Evolutionary conservation across 768 basidiomycete genomes (phyloP), one percentile per base, ranked within the genome.

Genomic region (Xanthoconium stramineum): DNA sequence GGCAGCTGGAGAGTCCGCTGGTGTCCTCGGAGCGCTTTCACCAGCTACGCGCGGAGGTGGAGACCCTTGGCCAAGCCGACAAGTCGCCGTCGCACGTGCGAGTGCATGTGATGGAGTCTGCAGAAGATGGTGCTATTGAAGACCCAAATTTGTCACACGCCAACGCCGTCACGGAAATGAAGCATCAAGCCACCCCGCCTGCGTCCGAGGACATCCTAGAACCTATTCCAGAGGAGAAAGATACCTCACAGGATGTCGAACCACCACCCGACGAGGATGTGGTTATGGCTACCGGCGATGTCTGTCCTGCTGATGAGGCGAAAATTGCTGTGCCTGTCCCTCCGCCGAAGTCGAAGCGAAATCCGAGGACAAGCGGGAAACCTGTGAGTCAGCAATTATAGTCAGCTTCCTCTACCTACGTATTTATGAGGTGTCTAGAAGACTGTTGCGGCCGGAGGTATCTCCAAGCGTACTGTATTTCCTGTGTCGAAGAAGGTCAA

Each of bases 1-100:
- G 54, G 40, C 50, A 37, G 9, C 14, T 37, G 29, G 50, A 55
- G 13, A 51, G 30, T 15, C 59, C 69, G 20, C 30, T 60, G 19
- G 52, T 67, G 15, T 67, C 71, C 67, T 61, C 64, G 58, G 69
- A 72, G 53, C 69, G 67, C 35, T 39, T 65, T 20, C 20, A 59
- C n/a, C 60, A 52, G 9, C 46, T 72, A 7, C 62, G 61, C 6
- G 56, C 49, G 5, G 53, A 65, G 38, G 53, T 67, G 8, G 54
- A 54, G 19, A 59, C 60, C 6, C 63, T 70, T 47, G 52, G 36
- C 28, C 57, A 52, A 17, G 52, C n/a, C 10, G 39, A 52, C 44
- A 61, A 52, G 35, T 38, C 37, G 36, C 15, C 58, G 24, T 13
- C 55, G 13, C 55, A 63, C 28, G 47, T 53, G 42, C 49, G n/a